Evolutionary conservation across 176 grass and related monocot species (phyloP), one percentile per base, ranked within the genome.

Genomic region (maize (Zea mays)): DNA sequence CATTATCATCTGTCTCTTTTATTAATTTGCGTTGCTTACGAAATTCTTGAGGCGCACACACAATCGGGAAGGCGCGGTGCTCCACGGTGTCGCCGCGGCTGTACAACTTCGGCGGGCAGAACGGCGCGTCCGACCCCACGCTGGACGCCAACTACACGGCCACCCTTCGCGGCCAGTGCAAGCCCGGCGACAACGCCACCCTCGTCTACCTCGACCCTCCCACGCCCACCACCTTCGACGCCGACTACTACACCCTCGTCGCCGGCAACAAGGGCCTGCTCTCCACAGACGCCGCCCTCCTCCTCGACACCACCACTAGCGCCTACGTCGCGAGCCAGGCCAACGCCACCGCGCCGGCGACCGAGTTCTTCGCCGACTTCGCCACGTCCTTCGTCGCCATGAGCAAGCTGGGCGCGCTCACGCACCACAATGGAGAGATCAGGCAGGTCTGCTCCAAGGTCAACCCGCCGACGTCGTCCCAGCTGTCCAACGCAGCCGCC

Each of bases 31-130:
- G 27, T 27, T 27, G 27, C 27, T 46, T 10, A 46, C 9, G 44
- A 46, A 0, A 46, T 20, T 12, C 3, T 10, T 16, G n/a, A 82
- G 85, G 85, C 3, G 85, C 85, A n/a, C 85, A 87, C 80, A 87
- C 85, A 6, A 83, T 87, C 68, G 80, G 85, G 10, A 78, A 20
- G 43, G 85, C 85, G 15, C 74, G 81, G 74, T 91, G 86, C 82
- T 73, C 60, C 20, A 34, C 85, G 82, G 77, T 88, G 45, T 82
- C 82, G 4, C 7, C 47, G 37, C 89, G 82, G 51, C 67, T 88
- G 38, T 88, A 91, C 89, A 73, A 45, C 69, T 78, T 85, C 85
- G 79, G 9, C 69, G 61, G 80, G 6, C 17, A 48, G 33, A 68
- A 39, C 57, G 57, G 62, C 50, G 65, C 63, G 50, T 37, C 62